Evolutionary conservation across 2,329 filamentous ascomycete genomes (phyloP).

Genomic region (Sphaerostilbella broomeana): DNA sequence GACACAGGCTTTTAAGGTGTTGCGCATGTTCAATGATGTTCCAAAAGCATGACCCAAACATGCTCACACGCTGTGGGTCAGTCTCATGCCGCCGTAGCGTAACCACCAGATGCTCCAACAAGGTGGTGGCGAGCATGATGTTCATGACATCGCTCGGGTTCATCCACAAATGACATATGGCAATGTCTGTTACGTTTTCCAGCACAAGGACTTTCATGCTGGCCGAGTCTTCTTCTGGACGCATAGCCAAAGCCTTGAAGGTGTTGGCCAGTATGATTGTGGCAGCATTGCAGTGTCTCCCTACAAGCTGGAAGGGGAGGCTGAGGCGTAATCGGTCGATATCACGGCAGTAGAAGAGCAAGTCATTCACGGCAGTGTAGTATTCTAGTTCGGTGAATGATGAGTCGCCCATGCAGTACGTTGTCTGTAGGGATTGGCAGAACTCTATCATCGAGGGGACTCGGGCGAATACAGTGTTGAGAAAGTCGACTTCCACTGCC

Average conservation of each 20-base stretch:
- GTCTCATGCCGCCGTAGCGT: conserved; percentile 40
- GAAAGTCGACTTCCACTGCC: conserved; percentile 43
- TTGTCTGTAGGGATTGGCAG: conserved; percentile 35
- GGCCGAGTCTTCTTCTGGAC: conserved; percentile 38
- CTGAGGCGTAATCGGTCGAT: conserved; percentile 42
- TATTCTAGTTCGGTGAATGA: conserved; percentile 47
- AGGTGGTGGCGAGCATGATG: conserved; percentile 35
- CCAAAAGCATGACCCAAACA: conserved; percentile 43
- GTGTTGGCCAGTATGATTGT: conserved; percentile 48
- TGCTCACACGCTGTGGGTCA: conserved; percentile 25
- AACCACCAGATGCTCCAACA: conserved; percentile 40
- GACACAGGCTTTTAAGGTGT: conserved; percentile 39
- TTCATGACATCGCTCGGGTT: conserved; percentile 47
- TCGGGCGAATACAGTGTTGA: conserved; percentile 39
- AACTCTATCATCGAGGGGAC: conserved; percentile 42
- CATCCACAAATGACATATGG: conserved; percentile 42
- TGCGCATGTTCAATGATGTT: conserved; percentile 40
- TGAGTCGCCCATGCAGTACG: conserved; percentile 41
- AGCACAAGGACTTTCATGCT: conserved; percentile 40
- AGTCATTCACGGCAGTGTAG: conserved; percentile 31
- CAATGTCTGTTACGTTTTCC: conserved; percentile 44
- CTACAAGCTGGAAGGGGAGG: conserved; percentile 46
- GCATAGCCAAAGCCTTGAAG: conserved; percentile 40
- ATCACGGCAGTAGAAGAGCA: conserved; percentile 39
- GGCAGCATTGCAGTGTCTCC: conserved; percentile 37